phyloP scores from a whole-genome alignment of 352 stramenopile genomes.

The Phytophthora agathidicida region DNA sequence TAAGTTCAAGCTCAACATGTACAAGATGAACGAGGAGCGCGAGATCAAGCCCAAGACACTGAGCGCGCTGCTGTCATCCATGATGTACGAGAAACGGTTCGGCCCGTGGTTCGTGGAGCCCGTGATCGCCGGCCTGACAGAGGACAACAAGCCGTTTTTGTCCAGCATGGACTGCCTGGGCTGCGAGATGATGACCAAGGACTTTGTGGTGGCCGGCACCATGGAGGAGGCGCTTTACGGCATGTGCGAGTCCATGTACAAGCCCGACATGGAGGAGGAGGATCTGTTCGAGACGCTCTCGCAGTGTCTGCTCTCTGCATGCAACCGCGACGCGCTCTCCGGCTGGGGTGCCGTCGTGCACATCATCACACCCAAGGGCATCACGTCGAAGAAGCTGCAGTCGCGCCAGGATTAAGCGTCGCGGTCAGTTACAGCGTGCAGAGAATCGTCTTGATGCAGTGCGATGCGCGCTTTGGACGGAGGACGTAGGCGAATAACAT shows the following conservation, averaged over 20 bases:
- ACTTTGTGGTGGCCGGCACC: conserved; percentile 98
- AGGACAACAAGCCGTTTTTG: conserved; percentile 97
- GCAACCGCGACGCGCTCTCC: conserved; percentile 98
- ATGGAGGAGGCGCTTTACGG: conserved; percentile 98
- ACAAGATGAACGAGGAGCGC: conserved; percentile 98
- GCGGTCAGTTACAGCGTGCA: neutral
- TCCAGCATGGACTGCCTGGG: conserved; percentile 98
- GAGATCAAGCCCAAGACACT: conserved; percentile 99
- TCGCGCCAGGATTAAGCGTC: conserved; percentile 77
- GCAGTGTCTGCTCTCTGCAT: conserved; percentile 97
- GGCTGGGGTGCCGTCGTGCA: conserved; percentile 99
- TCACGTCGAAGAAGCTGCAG: conserved; percentile 84
- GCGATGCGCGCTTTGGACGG: neutral
- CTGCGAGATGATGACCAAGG: conserved; percentile 94
- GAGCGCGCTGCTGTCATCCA: conserved; percentile 94
- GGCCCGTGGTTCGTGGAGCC: conserved; percentile 99
- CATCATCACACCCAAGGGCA: conserved; percentile 94
- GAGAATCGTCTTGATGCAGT: conserved; percentile 11
- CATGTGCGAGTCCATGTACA: conserved; percentile 99
- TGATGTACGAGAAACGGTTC: conserved; percentile 99
- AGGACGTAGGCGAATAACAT: conserved; percentile 1
- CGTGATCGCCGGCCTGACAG: conserved; percentile 96
- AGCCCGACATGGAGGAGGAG: conserved; percentile 95
- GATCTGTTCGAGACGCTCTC: conserved; percentile 99
- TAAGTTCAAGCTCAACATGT: conserved; percentile 96